Conservation (phyloP, 306 rosid genomes). For the Parietaria judaica region DNA sequence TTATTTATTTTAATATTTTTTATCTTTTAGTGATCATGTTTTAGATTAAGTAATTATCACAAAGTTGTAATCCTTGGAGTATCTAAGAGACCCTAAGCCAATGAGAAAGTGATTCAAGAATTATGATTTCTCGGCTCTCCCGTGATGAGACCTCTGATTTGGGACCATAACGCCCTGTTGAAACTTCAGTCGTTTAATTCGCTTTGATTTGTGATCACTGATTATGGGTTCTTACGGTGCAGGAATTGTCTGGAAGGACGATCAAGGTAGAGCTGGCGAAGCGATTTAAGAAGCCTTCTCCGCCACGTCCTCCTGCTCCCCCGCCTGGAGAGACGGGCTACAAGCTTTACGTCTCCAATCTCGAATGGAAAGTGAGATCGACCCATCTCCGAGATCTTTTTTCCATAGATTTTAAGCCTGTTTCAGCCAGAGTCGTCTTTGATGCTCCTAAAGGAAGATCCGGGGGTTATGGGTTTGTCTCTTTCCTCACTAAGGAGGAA, state of each 20-base stretch:
- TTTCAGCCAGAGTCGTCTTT: slow-evolving; percentile 75
- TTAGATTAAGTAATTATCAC: no score
- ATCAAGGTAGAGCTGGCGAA: slow-evolving; percentile 64
- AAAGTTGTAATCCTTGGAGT: no score
- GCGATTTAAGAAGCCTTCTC: slow-evolving; percentile 63
- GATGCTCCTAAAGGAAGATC: slow-evolving; percentile 55
- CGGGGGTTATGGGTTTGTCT: slow-evolving; percentile 78
- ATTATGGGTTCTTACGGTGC: slow-evolving; percentile 17
- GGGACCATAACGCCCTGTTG: no score
- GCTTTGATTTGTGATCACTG: no score
- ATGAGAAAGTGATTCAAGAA: no score
- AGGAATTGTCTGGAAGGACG: slow-evolving; percentile 67
- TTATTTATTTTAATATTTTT: no score
- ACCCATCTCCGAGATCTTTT: slow-evolving; percentile 60
- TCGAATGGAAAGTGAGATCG: slow-evolving; percentile 77
- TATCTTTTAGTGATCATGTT: no score
- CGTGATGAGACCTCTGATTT: no score
- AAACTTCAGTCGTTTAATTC: no score
- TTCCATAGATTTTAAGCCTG: slow-evolving; percentile 63
- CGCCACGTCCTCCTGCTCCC: slow-evolving; percentile 39
- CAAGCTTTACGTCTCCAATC: slow-evolving; percentile 63
- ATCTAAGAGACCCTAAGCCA: no score
- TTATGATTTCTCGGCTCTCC: no score
- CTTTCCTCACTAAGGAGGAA: slow-evolving; percentile 66
- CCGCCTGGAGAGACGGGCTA: slow-evolving; percentile 45